These are phyloP conservation scores for Phialophora macrospora DNA, from an alignment of 2,329 filamentous ascomycete species.

Conservation along the genomic window DNA sequence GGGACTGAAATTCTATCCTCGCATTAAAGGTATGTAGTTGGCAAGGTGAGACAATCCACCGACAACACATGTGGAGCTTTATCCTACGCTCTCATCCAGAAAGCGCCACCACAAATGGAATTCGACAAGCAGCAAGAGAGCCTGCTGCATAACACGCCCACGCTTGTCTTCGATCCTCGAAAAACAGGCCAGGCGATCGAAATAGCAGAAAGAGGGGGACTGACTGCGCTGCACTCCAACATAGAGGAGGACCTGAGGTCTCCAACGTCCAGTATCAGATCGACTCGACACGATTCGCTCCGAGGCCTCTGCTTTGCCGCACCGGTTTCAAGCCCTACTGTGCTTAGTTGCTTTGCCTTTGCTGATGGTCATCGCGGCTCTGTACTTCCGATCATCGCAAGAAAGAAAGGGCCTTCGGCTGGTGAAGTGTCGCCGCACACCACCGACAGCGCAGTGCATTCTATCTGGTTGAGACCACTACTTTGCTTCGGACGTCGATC, in stretches of 20 bases:
- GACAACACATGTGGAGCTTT: neutral
- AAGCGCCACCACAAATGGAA: neutral
- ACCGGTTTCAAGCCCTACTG: neutral
- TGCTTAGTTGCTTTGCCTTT: neutral
- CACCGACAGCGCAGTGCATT: neutral
- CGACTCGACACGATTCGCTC: neutral
- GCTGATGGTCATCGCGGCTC: neutral
- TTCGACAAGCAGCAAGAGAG: neutral
- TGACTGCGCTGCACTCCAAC: neutral
- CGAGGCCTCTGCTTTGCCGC: neutral
- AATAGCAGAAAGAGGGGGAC: neutral
- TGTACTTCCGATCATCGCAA: neutral
- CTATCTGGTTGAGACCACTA: neutral
- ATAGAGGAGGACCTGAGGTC: neutral
- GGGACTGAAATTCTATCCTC: neutral
- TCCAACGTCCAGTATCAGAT: neutral
- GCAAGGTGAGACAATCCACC: neutral
- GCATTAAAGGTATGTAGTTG: neutral
- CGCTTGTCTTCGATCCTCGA: neutral
- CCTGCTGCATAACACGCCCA: neutral
- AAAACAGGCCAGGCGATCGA: neutral
- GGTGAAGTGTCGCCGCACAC: neutral
- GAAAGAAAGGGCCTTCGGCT: neutral
- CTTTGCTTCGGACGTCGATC: conserved; percentile 5
- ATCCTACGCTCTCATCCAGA: neutral